phyloP scores from a whole-genome alignment of 2,329 filamentous ascomycete genomes.

The Colletotrichum shisoi region DNA sequence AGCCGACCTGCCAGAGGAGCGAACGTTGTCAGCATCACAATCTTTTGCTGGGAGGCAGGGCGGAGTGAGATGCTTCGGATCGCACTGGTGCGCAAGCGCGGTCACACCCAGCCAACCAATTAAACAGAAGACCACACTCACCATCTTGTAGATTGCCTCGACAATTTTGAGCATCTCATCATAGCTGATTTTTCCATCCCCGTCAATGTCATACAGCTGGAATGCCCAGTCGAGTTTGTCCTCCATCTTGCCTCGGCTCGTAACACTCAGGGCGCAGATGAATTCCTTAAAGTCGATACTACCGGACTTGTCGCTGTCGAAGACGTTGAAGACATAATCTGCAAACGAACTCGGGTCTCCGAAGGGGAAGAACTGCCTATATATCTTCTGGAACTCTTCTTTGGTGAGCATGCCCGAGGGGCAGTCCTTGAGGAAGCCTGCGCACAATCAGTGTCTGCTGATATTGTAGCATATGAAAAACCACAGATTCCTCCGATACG shows the following conservation, averaged over 20 bases:
- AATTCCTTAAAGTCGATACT: conserved; percentile 99
- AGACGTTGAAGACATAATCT: conserved; percentile 99
- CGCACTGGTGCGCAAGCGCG: background rate
- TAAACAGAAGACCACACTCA: conserved; percentile 51
- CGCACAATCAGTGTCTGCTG: conserved; percentile 5
- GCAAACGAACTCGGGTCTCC: conserved; percentile 97
- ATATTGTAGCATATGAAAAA: background rate
- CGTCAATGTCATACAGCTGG: conserved; percentile 98
- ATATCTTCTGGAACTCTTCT: conserved; percentile 99
- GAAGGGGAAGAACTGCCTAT: conserved; percentile 99
- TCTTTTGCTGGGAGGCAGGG: background rate
- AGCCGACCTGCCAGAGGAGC: conserved; percentile 74
- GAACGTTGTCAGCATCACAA: conserved; percentile 13
- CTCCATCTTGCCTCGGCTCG: conserved; percentile 97
- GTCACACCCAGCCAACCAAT: background rate
- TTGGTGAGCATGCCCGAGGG: conserved; percentile 96
- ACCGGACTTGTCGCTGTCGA: conserved; percentile 95
- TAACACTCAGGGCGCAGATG: conserved; percentile 96
- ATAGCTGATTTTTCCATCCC: conserved; percentile 98
- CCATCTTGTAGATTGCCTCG: conserved; percentile 99
- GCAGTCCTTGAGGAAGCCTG: conserved; percentile 98
- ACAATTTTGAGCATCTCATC: conserved; percentile 99
- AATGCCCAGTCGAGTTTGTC: conserved; percentile 99
- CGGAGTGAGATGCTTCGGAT: background rate
- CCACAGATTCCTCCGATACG: background rate